Conservation (phyloP, 805 yeast genomes). For the Suhomyces xylopsoci region DNA sequence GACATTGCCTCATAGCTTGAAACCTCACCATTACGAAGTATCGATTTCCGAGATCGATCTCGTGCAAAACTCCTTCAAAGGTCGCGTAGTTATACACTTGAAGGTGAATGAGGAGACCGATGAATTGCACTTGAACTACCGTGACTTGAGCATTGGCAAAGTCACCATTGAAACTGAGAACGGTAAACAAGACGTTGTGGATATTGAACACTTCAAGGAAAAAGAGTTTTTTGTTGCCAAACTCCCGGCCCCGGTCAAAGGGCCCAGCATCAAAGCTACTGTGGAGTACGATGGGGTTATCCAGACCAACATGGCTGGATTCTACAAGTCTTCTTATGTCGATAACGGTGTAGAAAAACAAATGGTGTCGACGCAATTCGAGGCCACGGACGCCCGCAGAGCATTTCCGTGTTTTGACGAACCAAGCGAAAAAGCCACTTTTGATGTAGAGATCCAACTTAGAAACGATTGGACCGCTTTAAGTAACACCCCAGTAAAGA, state of each 20-base stretch:
- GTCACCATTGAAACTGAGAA: neutral
- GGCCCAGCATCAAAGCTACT: constrained; percentile 17
- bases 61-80: constrained; percentile 43
- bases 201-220: constrained; percentile 40
- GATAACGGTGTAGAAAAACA: constrained; percentile 35
- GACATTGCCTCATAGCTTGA: constrained; percentile 60
- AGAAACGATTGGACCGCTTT: constrained; percentile 36
- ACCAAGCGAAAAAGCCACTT: constrained; percentile 54
- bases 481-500: constrained; percentile 46
- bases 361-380: constrained; percentile 55
- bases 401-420: constrained; percentile 60
- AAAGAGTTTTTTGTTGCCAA: constrained; percentile 63
- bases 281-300: constrained; percentile 42
- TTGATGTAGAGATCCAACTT: constrained; percentile 43
- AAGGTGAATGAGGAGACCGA: constrained; percentile 40
- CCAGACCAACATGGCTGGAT: constrained; percentile 56
- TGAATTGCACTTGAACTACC: constrained; percentile 47
- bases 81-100: constrained; percentile 47
- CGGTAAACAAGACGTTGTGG: constrained; percentile 14
- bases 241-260: constrained; percentile 34
- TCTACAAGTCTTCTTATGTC: constrained; percentile 46
- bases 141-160: constrained; percentile 34
- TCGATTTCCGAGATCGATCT: constrained; percentile 59
- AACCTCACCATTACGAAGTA: constrained; percentile 72
- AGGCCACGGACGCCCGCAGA: constrained; percentile 57